Base-by-base conservation (phyloP, 2,329 filamentous ascomycete genomes). In the Cytospora piceicola region DNA sequence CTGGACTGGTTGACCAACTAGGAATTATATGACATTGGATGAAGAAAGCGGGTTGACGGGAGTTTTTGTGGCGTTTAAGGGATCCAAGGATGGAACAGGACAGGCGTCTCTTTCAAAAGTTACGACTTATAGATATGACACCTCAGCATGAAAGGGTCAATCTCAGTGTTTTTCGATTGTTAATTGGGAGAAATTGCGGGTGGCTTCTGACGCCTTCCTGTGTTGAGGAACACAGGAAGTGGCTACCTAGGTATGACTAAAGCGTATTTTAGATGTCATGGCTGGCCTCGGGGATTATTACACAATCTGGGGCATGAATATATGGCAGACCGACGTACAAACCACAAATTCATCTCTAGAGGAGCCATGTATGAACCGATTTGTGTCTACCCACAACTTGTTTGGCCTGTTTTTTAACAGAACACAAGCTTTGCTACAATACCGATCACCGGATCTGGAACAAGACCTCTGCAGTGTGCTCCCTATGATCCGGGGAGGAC, bases 1-100 rank as follows among this genome's bases (percentile, higher is more conserved):
- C 78, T 90, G 30, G 87, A 90, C 75, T 90, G 87, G 87, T 78
- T 90, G 65, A 83, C 85, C 67, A 82, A 81, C 67, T 86, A 78
- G 58, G 46, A 8, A 8, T 36, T 30, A 24, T n/a, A 32, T 4
- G n/a, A 39, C 29, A 57, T 39, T 58, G 62, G 68, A 65, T 46
- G 56, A 46, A 27, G 20, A 36, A 49, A 53, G 24, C 54, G 34
- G 52, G 20, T n/a, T 39, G 24, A 52, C 30, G 20, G 61, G 66
- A 53, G 58, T 55, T 65, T 60, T 27, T 22, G 62, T n/a, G 65
- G 65, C 55, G 65, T 64, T 65, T 39, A 54, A 24, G 12, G n/a
- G 39, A 24, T 55, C 32, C 39, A 53, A 20, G 49, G 62, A 53
- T 65, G 52, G 42, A 34, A 61, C 34, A 46, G 36, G 39, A 30